phyloP scores from a whole-genome alignment of 129 eudicot genomes.

The Gnaphalium uliginosum region DNA sequence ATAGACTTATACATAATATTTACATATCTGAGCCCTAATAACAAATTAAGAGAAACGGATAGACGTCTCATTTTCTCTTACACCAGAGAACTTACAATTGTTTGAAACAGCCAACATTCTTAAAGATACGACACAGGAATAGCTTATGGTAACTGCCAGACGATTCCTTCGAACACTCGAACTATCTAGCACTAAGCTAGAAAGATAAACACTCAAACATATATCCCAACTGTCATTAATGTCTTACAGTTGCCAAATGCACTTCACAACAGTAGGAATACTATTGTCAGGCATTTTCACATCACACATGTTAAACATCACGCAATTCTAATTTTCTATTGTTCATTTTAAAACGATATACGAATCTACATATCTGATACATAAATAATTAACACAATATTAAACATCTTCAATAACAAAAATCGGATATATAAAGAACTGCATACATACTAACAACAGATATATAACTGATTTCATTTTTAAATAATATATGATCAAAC shows the following conservation, averaged over 20 bases:
- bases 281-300: background rate
- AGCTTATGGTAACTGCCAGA: background rate
- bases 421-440: background rate
- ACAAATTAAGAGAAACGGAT: background rate
- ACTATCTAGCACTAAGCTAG: background rate
- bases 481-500: background rate
- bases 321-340: background rate
- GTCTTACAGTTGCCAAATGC: background rate
- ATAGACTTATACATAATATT: too few relatives aligned
- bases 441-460: background rate
- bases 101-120: background rate
- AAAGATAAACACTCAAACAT: slow-evolving; percentile 11
- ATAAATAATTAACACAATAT: background rate
- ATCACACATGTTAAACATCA: background rate
- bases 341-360: background rate
- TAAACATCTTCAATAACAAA: background rate
- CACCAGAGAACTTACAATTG: background rate
- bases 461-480: background rate
- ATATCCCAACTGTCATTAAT: slow-evolving; percentile 1
- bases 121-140: background rate
- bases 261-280: background rate
- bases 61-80: background rate
- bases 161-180: background rate
- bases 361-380: background rate
- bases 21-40: background rate